phyloP scores from a whole-genome alignment of 75 land plant genomes.

The Adiantum capillusveneris region DNA sequence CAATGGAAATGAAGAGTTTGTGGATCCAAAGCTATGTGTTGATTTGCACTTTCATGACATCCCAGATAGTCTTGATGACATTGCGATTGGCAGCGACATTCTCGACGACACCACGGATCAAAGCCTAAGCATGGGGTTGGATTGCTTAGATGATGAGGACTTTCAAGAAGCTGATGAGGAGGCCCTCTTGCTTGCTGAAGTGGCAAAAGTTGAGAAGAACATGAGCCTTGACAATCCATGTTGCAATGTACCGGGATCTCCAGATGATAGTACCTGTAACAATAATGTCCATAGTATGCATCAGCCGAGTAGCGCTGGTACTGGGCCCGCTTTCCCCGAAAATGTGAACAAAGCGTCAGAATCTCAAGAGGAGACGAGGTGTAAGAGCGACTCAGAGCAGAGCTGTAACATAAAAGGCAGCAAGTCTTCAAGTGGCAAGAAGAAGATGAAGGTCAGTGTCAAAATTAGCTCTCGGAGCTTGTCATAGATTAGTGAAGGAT shows the following conservation, averaged over 20 bases:
- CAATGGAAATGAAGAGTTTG: constrained; percentile 11
- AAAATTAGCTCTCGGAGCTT: too few relatives aligned
- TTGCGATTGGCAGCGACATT: constrained; percentile 35
- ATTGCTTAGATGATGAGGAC: constrained; percentile 4
- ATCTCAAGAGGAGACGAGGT: too few relatives aligned
- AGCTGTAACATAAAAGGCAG: constrained; percentile 10
- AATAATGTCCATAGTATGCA: not conserved
- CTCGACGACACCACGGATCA: constrained; percentile 12
- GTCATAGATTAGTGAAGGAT: too few relatives aligned
- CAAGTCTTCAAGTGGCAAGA: constrained; percentile 31
- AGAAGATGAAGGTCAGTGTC: constrained; percentile 41
- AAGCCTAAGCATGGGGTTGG: not conserved
- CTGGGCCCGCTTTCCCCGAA: not conserved
- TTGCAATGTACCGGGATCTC: not conserved
- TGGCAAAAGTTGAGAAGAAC: constrained; percentile 4
- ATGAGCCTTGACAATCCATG: too few relatives aligned
- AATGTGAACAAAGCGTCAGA: too few relatives aligned
- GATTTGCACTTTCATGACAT: constrained; percentile 46
- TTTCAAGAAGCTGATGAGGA: constrained; percentile 11
- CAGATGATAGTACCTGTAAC: not conserved
- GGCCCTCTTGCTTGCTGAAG: constrained; percentile 19
- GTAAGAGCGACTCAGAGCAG: not conserved
- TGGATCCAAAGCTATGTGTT: constrained; percentile 14
- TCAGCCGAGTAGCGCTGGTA: not conserved
- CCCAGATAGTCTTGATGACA: constrained; percentile 32